Evolutionary conservation across 257 asterid species (phyloP).

Genomic region (Primulina tabacum): DNA sequence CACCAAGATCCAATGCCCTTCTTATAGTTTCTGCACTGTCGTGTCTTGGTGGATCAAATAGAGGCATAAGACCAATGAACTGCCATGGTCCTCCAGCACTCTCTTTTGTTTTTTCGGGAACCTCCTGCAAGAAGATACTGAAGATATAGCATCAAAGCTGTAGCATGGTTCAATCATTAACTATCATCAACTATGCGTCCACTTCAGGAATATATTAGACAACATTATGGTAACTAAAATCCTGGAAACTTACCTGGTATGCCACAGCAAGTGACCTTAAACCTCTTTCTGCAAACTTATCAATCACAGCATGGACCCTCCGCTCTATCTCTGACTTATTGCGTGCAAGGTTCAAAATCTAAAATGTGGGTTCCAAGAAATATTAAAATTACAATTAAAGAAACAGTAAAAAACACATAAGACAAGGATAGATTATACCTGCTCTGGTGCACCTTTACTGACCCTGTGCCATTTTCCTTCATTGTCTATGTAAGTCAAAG

Average conservation of each 20-base stretch:
- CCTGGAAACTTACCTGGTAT: constrained; percentile 55
- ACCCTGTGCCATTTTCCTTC: constrained; percentile 95
- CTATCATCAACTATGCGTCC: not conserved
- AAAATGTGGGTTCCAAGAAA: constrained; percentile 16
- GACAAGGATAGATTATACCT: constrained; percentile 41
- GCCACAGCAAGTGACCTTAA: constrained; percentile 89
- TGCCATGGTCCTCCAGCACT: constrained; percentile 93
- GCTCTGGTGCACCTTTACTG: constrained; percentile 99
- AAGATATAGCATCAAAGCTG: constrained; percentile 19
- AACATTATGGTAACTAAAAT: not conserved
- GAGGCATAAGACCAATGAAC: constrained; percentile 88
- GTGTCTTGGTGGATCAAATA: constrained; percentile 91
- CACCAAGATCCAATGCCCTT: constrained; percentile 87
- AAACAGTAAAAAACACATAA: not conserved
- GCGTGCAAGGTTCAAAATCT: constrained; percentile 81
- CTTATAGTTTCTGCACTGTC: constrained; percentile 93
- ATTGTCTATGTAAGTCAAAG: constrained; percentile 78
- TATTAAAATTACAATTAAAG: constrained; percentile 19
- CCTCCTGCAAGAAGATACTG: constrained; percentile 53
- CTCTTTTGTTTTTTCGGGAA: constrained; percentile 78
- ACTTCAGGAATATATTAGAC: not conserved
- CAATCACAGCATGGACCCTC: constrained; percentile 73
- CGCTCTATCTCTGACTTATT: constrained; percentile 77
- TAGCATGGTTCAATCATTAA: constrained; percentile 7
- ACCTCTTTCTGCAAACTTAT: constrained; percentile 93